Evolutionary conservation across 192 early-diverging fungal genomes (phyloP).

Genomic region (Cladochytrium replicatum): DNA sequence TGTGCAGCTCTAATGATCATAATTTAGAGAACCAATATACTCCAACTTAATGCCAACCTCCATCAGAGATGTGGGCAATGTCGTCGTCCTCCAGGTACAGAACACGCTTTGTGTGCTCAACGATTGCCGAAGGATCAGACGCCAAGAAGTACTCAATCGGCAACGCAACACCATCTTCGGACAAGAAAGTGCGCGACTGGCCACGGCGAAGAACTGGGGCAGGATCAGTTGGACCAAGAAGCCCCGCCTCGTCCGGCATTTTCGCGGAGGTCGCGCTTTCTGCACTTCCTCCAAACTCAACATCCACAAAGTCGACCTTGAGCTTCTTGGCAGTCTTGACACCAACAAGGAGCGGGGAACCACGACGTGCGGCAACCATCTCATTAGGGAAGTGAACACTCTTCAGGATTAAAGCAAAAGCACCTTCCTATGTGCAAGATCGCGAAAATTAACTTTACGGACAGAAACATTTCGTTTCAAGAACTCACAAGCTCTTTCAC

Average conservation of each 20-base stretch:
- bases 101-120: constrained; percentile 98
- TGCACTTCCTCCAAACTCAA: constrained; percentile 62
- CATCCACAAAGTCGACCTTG: constrained; percentile 98
- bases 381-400: constrained; percentile 88
- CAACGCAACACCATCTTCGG: constrained; percentile 85
- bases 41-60: constrained; percentile 34
- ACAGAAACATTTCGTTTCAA: constrained; percentile 5
- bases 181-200: constrained; percentile 90
- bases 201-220: constrained; percentile 59
- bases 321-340: constrained; percentile 96
- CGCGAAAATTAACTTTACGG: too few relatives aligned
- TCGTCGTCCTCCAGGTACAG: constrained; percentile 98
- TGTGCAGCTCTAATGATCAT: constrained; percentile 93
- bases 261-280: too few relatives aligned
- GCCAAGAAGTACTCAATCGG: constrained; percentile 98
- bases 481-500: constrained; percentile 81
- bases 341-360: constrained; percentile 95
- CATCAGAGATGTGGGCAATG: constrained; percentile 88
- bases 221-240: constrained; percentile 1
- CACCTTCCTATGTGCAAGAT: constrained; percentile 56
- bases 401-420: constrained; percentile 96
- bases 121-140: constrained; percentile 92
- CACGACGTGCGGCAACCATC: constrained; percentile 90
- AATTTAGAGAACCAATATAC: not conserved
- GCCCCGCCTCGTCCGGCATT: too few relatives aligned